These are phyloP conservation scores for Penicillium crustosum DNA, from an alignment of 2,329 filamentous ascomycete species.

Conservation along the genomic window DNA sequence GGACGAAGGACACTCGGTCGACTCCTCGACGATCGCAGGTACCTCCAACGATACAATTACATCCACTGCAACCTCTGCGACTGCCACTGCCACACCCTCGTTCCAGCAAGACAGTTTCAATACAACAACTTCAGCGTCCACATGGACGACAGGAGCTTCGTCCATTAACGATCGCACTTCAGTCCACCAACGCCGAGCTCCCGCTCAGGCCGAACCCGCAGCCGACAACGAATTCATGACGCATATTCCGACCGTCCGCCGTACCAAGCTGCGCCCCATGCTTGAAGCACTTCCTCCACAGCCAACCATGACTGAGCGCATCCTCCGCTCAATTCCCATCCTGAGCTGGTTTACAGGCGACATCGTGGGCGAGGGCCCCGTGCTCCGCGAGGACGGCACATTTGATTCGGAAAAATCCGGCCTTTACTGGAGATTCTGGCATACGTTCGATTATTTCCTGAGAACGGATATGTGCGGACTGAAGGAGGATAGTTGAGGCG, in stretches of 20 bases:
- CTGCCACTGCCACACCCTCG: slow-evolving; percentile 20
- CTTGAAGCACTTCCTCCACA: slow-evolving; percentile 71
- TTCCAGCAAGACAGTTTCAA: slow-evolving; percentile 1
- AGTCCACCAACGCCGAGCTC: slow-evolving; percentile 31
- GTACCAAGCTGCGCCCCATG: slow-evolving; percentile 64
- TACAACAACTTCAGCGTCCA: slow-evolving; percentile 1
- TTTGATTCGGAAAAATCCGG: slow-evolving; percentile 70
- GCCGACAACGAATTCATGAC: slow-evolving; percentile 50
- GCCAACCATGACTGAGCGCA: slow-evolving; percentile 62
- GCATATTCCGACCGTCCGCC: slow-evolving; percentile 66
- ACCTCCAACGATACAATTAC: slow-evolving; percentile 44
- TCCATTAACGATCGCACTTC: slow-evolving; percentile 15
- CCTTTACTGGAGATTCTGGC: slow-evolving; percentile 62
- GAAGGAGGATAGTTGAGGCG: slow-evolving; percentile 49
- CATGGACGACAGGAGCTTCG: slow-evolving; percentile 18
- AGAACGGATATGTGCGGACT: slow-evolving; percentile 63
- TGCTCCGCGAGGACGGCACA: slow-evolving; percentile 46
- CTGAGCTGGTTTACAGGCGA: slow-evolving; percentile 68
- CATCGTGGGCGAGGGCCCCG: slow-evolving; percentile 49
- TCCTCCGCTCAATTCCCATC: slow-evolving; percentile 66
- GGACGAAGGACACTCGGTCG: slow-evolving; percentile 35
- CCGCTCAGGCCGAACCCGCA: slow-evolving; percentile 31
- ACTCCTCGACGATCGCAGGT: slow-evolving; percentile 42
- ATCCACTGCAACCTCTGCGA: slow-evolving; percentile 20
- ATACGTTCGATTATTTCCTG: slow-evolving; percentile 55